These are phyloP conservation scores for Sphaceloma murrayae DNA, from an alignment of 2,329 filamentous ascomycete genomes.

Conservation along the genomic window DNA sequence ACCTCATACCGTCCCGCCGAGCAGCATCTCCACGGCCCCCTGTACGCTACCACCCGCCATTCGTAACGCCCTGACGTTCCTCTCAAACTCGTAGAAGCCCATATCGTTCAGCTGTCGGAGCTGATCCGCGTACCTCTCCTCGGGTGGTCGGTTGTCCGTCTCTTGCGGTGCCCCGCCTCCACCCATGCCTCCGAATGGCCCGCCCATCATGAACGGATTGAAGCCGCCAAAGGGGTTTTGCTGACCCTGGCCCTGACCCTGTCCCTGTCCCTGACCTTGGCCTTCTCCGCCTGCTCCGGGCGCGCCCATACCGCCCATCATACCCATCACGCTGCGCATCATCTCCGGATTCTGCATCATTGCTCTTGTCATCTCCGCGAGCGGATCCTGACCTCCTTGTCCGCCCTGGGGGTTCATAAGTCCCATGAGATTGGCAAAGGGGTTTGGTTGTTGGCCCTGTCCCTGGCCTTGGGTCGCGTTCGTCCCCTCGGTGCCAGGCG, in stretches of 20 bases:
- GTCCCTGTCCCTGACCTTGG: constrained; percentile 35
- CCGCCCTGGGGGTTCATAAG: constrained; percentile 22
- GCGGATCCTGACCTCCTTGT: constrained; percentile 37
- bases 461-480: constrained; percentile 20
- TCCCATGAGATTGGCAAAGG: constrained; percentile 57
- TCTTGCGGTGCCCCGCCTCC: constrained; percentile 33
- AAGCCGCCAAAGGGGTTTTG: constrained; percentile 37
- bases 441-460: constrained; percentile 45
- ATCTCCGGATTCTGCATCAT: constrained; percentile 51
- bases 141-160: constrained; percentile 75
- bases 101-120: constrained; percentile 93
- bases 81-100: constrained; percentile 95
- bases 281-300: constrained; percentile 27
- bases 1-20: constrained; percentile 24
- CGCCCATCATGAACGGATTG: constrained; percentile 35
- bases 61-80: constrained; percentile 79
- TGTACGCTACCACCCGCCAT: constrained; percentile 89
- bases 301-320: constrained; percentile 44
- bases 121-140: constrained; percentile 87
- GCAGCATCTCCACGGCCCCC: constrained; percentile 71
- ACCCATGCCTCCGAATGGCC: constrained; percentile 28
- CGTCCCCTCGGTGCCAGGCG: constrained; percentile 1
- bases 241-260: constrained; percentile 26
- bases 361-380: constrained; percentile 37
- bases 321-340: constrained; percentile 44